These are phyloP conservation scores for Alternaria arbusti DNA, from an alignment of 2,329 filamentous ascomycete genomes.

Conservation along the genomic window DNA sequence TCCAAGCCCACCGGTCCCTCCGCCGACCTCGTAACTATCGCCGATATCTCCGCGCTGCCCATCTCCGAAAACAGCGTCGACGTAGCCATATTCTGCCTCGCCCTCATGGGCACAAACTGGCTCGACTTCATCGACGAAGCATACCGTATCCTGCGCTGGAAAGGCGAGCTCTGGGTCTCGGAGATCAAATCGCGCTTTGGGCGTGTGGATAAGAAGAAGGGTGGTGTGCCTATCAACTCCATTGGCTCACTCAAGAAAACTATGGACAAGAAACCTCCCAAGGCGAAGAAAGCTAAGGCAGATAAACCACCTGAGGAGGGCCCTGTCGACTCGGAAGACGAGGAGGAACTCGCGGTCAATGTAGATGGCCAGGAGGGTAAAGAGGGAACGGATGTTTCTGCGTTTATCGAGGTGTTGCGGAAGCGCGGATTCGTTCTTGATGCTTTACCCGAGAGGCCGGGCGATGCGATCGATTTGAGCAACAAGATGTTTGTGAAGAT, in stretches of 20 bases:
- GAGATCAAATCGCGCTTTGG: constrained; percentile 96
- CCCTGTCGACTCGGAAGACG: constrained; percentile 57
- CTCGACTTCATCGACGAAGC: constrained; percentile 95
- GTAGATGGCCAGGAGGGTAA: constrained; percentile 71
- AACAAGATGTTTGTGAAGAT: constrained; percentile 99
- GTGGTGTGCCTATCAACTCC: constrained; percentile 63
- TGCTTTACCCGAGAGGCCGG: constrained; percentile 59
- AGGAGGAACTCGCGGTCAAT: constrained; percentile 66
- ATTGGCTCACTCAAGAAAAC: constrained; percentile 60
- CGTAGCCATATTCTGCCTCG: constrained; percentile 91
- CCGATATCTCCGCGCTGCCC: constrained; percentile 87
- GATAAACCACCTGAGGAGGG: constrained; percentile 57
- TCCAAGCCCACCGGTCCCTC: constrained; percentile 76
- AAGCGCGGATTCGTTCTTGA: constrained; percentile 84
- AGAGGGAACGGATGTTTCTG: constrained; percentile 81
- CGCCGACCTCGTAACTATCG: constrained; percentile 77
- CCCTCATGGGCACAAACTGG: constrained; percentile 99
- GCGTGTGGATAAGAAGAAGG: constrained; percentile 60
- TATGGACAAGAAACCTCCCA: constrained; percentile 26
- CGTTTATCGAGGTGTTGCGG: constrained; percentile 83
- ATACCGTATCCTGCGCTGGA: constrained; percentile 87
- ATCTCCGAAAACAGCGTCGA: constrained; percentile 77
- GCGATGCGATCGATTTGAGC: constrained; percentile 73
- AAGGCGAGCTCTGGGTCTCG: constrained; percentile 94
- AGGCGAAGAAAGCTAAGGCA: constrained; percentile 51